phyloP scores from a whole-genome alignment of 1,284 basidiomycete species.

The Rhodotorula sp. region DNA sequence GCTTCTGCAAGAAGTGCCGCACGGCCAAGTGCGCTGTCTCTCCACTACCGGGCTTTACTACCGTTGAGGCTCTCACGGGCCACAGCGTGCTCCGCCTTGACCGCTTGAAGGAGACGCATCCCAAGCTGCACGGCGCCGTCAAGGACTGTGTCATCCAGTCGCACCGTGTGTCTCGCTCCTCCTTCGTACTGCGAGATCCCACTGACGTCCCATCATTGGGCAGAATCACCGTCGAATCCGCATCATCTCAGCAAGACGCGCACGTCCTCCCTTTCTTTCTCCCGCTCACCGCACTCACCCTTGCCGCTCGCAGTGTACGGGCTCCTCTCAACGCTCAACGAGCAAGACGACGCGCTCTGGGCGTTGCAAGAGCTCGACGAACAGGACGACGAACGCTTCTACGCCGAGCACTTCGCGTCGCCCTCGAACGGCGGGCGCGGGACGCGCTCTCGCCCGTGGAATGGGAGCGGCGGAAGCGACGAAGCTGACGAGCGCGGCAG shows the following conservation, averaged over 20 bases:
- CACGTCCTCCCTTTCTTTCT: neutral
- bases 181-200: too few species aligned
- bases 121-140: neutral
- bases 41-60: neutral
- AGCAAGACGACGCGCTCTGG: neutral
- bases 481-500: neutral
- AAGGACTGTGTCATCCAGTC: neutral
- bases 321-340: neutral
- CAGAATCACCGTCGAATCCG: neutral
- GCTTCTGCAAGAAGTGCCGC: conserved; percentile 18
- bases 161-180: neutral
- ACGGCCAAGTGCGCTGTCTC: neutral
- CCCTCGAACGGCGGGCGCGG: neutral
- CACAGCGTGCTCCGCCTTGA: conserved; percentile 6
- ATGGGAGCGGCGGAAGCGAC: neutral
- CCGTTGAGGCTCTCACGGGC: accelerated
- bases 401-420: neutral
- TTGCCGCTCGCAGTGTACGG: neutral
- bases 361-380: conserved; percentile 1
- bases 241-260: neutral
- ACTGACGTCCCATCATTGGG: neutral
- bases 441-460: neutral
- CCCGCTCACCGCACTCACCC: too few species aligned
- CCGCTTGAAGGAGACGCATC: neutral
- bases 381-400: neutral